Evolutionary conservation across 75 land plant species (phyloP).

Genomic region (Pinus tabuliformis): DNA sequence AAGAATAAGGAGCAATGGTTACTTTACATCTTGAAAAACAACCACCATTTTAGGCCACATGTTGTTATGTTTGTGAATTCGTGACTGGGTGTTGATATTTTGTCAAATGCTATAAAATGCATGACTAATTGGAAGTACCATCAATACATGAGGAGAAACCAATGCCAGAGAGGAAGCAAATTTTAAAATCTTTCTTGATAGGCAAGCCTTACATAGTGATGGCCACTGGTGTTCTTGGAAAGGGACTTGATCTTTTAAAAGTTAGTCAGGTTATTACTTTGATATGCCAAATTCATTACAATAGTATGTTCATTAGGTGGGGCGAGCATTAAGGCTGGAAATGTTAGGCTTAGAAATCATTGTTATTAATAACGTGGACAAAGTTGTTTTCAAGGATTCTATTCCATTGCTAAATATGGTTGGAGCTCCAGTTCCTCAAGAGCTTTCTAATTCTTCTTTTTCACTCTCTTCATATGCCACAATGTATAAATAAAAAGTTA

Average conservation of each 20-base stretch:
- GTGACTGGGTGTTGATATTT: slow-evolving; percentile 74
- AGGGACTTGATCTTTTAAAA: slow-evolving; percentile 68
- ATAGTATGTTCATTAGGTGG: slow-evolving; percentile 89
- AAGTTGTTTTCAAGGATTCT: too few relatives aligned
- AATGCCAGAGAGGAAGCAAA: slow-evolving; percentile 83
- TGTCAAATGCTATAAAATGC: slow-evolving; percentile 61
- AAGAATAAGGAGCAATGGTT: slow-evolving; percentile 83
- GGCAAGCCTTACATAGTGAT: slow-evolving; percentile 72
- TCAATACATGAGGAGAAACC: slow-evolving; percentile 86
- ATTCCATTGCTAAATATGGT: too few relatives aligned
- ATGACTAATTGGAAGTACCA: slow-evolving; percentile 51
- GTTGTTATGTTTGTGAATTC: slow-evolving; percentile 82
- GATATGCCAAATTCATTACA: slow-evolving; percentile 83
- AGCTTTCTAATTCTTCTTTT: too few relatives aligned
- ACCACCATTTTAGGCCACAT: slow-evolving; percentile 76
- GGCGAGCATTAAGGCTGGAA: slow-evolving; percentile 55
- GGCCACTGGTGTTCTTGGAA: slow-evolving; percentile 82
- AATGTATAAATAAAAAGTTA: too few relatives aligned
- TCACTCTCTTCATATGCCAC: too few relatives aligned
- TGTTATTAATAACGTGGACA: too few relatives aligned
- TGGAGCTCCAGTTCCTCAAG: too few relatives aligned
- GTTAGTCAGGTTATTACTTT: slow-evolving; percentile 80
- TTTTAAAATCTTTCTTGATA: slow-evolving; percentile 51
- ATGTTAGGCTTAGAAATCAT: too few relatives aligned
- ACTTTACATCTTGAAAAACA: slow-evolving; percentile 70